Conservation (phyloP, 148 eudicot genomes). For the Heliamphora exappendiculata region DNA sequence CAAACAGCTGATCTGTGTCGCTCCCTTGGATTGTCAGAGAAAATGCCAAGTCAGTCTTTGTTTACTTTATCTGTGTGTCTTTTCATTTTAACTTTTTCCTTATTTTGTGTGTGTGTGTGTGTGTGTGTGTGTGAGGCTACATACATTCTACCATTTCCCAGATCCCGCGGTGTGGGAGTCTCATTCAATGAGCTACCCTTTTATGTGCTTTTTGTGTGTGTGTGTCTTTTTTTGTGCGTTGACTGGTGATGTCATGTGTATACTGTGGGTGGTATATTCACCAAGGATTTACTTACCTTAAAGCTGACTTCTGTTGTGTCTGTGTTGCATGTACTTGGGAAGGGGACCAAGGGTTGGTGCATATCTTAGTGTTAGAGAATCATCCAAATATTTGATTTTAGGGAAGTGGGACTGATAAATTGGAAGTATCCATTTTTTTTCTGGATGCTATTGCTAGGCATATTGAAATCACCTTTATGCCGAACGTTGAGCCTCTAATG, state of each 20-base stretch:
- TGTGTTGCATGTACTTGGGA: not conserved
- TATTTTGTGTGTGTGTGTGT: not conserved
- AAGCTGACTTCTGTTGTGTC: not conserved
- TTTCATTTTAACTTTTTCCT: not conserved
- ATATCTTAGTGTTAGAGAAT: not conserved
- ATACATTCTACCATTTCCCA: too few species aligned
- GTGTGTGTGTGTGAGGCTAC: not conserved
- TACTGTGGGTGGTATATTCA: not conserved
- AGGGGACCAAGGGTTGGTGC: not conserved
- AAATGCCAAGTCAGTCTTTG: conserved; percentile 68
- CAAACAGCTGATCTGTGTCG: conserved; percentile 98
- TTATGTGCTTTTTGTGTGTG: too few species aligned
- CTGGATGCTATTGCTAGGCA: not conserved
- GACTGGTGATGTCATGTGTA: not conserved
- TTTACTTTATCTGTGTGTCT: not conserved
- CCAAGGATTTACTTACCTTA: not conserved
- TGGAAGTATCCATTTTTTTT: not conserved
- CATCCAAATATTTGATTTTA: not conserved
- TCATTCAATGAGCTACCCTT: too few species aligned
- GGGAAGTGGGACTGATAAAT: not conserved
- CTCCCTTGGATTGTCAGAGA: conserved; percentile 81
- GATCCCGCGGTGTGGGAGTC: too few species aligned
- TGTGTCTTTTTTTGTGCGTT: too few species aligned
- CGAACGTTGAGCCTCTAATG: not conserved
- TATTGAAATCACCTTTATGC: not conserved